Evolutionary conservation across 345 rosid species (phyloP), one percentile per base, ranked within the genome.

Genomic region (Turnera subulata): DNA sequence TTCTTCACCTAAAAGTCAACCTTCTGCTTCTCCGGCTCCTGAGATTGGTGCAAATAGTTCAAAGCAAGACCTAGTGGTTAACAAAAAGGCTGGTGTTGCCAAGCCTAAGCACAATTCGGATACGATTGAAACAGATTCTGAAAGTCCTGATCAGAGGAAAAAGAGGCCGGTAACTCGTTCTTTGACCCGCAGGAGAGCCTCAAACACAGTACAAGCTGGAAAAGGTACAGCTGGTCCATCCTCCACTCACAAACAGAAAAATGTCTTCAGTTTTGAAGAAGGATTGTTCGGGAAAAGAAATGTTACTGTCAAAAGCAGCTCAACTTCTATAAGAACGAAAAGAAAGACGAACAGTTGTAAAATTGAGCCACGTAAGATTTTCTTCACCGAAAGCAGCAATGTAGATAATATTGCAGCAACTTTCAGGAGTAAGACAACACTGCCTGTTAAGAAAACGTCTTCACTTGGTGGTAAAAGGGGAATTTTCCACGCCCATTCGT

Each of bases 101-200:
- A 80, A 71, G 64, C 81, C 67, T 48, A 71, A 71, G 58, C 80
- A 77, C 63, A 64, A 56, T 68, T 82, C 97, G 57, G 99, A 89
- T 68, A 71, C 87, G 24, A 82, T 84, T 53, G 99, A 89, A 84
- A 77, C 82, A 55, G 97, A 81, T 74, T 76, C 95, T 54, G 92
- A 82, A 66, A 77, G 68, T 73, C 87, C 85, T 50, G 77, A 74
- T 53, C 62, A 43, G 63, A 58, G 66, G 43, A 58, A 66, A 51
- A 69, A 56, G 67, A 85, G 84, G 65, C 90, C 90, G 42, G 75
- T 78, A 63, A 87, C 92, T 44, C 66, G 80, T 62, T 73, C 96
- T 62, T 70, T 77, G 68, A 42, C 63, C 68, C 74, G 61, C 62
- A 81, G 73, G 70, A 75, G 55, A 70, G 73, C 77, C 65, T 66